These are phyloP conservation scores for Cryphonectria radicalis DNA, from an alignment of 2,329 filamentous ascomycete species.

Conservation along the genomic window DNA sequence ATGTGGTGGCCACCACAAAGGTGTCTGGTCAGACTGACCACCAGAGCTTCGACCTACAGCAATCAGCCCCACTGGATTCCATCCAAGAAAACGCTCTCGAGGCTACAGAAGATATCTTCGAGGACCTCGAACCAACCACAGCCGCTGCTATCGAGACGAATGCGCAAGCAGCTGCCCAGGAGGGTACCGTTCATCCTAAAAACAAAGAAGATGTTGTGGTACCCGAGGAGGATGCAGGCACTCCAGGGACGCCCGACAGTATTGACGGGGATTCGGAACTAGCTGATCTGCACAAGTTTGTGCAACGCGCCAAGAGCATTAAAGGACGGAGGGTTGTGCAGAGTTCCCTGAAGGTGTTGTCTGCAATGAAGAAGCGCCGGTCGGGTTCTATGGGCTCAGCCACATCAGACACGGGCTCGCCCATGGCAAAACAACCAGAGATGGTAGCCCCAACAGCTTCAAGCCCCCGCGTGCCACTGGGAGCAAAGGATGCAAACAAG, in stretches of 20 bases:
- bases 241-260: neutral
- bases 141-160: neutral
- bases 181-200: neutral
- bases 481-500: conserved; percentile 41
- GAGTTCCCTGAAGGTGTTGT: neutral
- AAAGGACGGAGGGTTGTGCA: conserved; percentile 4
- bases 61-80: neutral
- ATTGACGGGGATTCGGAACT: conserved; percentile 41
- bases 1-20: no score
- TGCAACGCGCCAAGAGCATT: conserved; percentile 37
- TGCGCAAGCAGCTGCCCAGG: neutral
- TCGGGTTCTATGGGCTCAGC: conserved; percentile 36
- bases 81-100: neutral
- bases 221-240: neutral
- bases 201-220: neutral
- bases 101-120: neutral
- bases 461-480: conserved; percentile 38
- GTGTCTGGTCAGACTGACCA: neutral
- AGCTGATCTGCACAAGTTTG: conserved; percentile 41
- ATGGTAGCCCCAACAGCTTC: conserved; percentile 16
- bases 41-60: neutral
- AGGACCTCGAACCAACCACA: neutral
- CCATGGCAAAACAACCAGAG: conserved; percentile 31
- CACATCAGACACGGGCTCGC: conserved; percentile 38
- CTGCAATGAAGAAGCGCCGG: conserved; percentile 33